Evolutionary conservation across 768 basidiomycete genomes (phyloP), one percentile per base, ranked within the genome.

Genomic region (Peribolospora kevripleyi): DNA sequence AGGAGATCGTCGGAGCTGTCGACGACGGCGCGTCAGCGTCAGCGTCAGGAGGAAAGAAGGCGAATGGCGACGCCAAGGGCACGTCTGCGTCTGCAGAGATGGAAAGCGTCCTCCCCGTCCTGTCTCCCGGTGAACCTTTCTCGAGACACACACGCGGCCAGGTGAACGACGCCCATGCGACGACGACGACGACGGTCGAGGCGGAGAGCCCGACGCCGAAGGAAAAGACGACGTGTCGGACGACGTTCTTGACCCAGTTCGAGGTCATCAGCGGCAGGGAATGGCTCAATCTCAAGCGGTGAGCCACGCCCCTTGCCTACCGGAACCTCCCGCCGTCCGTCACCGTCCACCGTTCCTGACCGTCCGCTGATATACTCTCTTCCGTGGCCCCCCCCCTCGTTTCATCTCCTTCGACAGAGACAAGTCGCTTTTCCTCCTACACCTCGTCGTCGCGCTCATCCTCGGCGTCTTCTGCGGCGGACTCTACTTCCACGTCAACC

Each of bases 381-480:
- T 4, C 5, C 3, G 41, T 37, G 46, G 1, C 25, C 25, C 25
- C 25, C 25, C 25, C 25, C 25, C 25, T 25, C n/a, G n/a, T 40
- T 6, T 10, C 4, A 25, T 25, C 40, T 48, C n/a, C 37, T 40
- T 2, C 14, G 54, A 37, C 37, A 6, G 10, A 3, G 14, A 4
- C 37, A 7, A 78, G 81, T 0, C 25, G 25, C 66, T 87, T 42
- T 82, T 88, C 69, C 65, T 86, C 46, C 78, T 86, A 0, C 90
- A 97, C 68, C 64, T 85, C 36, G 65, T 69, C 3, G 71, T 84
- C 11, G 73, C 87, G 8, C 71, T 75, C 6, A 63, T 88, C 0
- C 69, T 93, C 6, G 90, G 90, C 0, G 79, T 84, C 3, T 85
- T 93, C 64, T 84, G 84, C 58, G 85, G 86, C 55, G 88, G 90